Conservation (phyloP, 306 rosid species). For the Quercus gilva region DNA sequence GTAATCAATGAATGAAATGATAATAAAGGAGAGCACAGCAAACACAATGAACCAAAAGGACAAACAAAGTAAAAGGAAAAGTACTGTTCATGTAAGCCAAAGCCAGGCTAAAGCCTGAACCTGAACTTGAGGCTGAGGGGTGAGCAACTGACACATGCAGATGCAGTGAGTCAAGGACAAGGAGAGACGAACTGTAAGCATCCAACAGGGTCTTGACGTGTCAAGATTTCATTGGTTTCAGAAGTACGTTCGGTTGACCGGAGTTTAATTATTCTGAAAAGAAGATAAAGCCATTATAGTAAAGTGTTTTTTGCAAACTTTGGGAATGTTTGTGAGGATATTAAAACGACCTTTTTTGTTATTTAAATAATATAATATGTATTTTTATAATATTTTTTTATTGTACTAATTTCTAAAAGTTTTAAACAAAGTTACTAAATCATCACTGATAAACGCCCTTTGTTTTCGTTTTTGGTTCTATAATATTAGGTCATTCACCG, state of each 20-base stretch:
- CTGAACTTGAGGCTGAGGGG: neutral
- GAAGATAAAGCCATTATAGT: conserved; percentile 1
- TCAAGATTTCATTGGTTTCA: neutral
- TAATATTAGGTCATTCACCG: neutral
- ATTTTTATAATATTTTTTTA: no score
- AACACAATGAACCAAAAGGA: neutral
- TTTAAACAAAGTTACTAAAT: no score
- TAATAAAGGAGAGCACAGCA: neutral
- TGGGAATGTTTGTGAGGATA: no score
- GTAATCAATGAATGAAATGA: neutral
- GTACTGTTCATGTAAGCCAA: neutral
- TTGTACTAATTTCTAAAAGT: fast-evolving
- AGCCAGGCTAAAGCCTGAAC: neutral
- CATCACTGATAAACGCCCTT: no score
- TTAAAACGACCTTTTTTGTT: no score
- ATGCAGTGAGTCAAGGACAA: no score
- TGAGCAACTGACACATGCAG: neutral
- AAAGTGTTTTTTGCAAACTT: no score
- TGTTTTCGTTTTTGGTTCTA: neutral
- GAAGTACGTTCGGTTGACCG: conserved; percentile 16
- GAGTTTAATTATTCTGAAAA: neutral
- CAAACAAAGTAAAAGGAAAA: neutral
- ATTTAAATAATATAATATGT: fast-evolving
- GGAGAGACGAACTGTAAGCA: neutral
- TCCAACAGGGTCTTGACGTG: neutral